Evolutionary conservation across 768 basidiomycete genomes (phyloP), one percentile per base, ranked within the genome.

Genomic region (Xanthoconium purpureum): DNA sequence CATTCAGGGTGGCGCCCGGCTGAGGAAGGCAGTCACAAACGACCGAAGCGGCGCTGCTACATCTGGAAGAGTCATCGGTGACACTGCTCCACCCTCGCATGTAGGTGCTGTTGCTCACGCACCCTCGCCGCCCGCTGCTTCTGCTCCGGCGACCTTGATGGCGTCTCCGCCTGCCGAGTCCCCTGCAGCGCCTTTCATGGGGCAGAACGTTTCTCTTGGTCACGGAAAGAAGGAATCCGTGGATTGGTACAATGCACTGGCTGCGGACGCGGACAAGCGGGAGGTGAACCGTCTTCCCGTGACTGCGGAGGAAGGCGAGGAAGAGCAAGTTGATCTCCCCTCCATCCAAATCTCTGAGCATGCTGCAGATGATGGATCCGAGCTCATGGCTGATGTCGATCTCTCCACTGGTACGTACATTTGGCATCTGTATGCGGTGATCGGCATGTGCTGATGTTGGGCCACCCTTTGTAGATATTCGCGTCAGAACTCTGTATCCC

Each of bases 221-320:
- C 73, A 78, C 35, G 79, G 73, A 52, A 82, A 88, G 63, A 77
- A 85, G 56, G 88, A 94, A 70, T 88, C 87, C 8, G 88, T 96
- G 5, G 94, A 93, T 64, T 98, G 95, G 95, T 94, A 91, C 67
- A 82, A 85, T 49, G 88, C 87, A 33, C 78, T 96, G 13, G 94
- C 95, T 13, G 89, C 88, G 38, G 68, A 69, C 30, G 57, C 33
- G 3, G 87, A 96, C 74, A 74, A 75, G 37, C 80, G 77, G 36
- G 66, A 67, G 30, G 70, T 67, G 24, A 72, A 65, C 50, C 74
- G 69, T 46, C 67, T 87, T 61, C 80, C 85, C 36, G 71, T 81
- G 28, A 85, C 80, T 39, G 70, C 59, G 7, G 84, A 85, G 56
- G 90, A 87, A 55, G 82, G 83, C 2, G 89, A 88, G 28, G 84